phyloP scores from a whole-genome alignment of 768 basidiomycete species.

The Agaricus blazei region DNA sequence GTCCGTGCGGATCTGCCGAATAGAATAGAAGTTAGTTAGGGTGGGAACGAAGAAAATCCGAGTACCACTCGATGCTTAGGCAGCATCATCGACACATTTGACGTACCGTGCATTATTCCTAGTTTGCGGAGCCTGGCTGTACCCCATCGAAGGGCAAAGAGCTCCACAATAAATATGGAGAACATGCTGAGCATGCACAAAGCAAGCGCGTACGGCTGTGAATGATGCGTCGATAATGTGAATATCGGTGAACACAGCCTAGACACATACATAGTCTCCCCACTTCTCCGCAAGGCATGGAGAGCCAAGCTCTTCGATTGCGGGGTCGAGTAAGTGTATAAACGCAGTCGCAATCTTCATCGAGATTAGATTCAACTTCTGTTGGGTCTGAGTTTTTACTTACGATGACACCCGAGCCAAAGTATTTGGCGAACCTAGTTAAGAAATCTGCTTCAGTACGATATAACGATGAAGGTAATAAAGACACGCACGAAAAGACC shows the following conservation, averaged over 20 bases:
- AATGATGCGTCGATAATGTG: not conserved
- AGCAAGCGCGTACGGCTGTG: slow-evolving; percentile 76
- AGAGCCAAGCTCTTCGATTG: slow-evolving; percentile 42
- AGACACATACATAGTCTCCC: slow-evolving; percentile 62
- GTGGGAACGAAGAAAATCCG: not conserved
- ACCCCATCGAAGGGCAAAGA: slow-evolving; percentile 86
- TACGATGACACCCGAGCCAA: slow-evolving; percentile 87
- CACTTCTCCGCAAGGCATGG: slow-evolving; percentile 69
- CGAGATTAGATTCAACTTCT: no score
- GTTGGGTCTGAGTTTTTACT: slow-evolving; percentile 19
- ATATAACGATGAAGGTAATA: no score
- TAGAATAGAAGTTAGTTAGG: not conserved
- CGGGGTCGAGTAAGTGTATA: slow-evolving; percentile 78
- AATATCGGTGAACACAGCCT: not conserved
- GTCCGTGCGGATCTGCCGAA: slow-evolving; percentile 59
- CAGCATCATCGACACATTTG: no score
- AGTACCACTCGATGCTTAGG: not conserved
- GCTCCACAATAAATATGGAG: slow-evolving; percentile 76
- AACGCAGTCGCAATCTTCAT: slow-evolving; percentile 83
- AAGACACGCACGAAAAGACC: no score
- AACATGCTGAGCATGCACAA: slow-evolving; percentile 81
- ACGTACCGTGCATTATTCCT: slow-evolving; percentile 58
- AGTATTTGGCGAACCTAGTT: slow-evolving; percentile 20
- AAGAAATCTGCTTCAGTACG: no score
- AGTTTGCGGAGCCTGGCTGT: slow-evolving; percentile 62